Base-by-base conservation (phyloP, 345 rosid species). In the Salix brachista region DNA sequence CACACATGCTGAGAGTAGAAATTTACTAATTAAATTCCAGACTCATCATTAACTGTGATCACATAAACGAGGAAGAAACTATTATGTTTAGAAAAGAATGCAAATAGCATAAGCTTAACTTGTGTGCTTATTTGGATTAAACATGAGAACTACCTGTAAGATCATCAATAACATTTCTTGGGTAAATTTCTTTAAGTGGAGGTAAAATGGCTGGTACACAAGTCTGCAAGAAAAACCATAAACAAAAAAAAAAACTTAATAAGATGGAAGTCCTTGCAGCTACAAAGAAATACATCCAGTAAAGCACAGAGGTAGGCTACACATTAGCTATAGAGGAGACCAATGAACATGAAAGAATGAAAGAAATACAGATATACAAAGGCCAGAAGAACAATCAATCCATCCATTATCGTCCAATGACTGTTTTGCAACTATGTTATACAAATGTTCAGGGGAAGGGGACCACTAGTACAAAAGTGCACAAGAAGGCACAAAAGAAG, bases 191-290 rank as follows among this genome's bases (percentile, higher is more conserved):
- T 76, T 78, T 85, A 6, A 95, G 81, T 50, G 99, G 97, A 70
- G 99, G 99, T 18, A 95, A 83, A 74, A 95, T 90, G 32, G 97
- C 84, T 68, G 99, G 97, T n/a, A 69, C 87, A 70, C 97, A 92
- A 11, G 98, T 95, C 99, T 95, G 88, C 58, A 78, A 75, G 56
- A 79, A 80, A 78, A 65, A 25, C 18, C 25, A 52, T 30, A 70
- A 70, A 52, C 2, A 17, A 4, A 67, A 28, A 65, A 65, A 61
- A 13, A 54, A 65, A 32, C 48, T 44, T 10, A 64, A 52, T 4
- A 70, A 48, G 19, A 65, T 41, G 62, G 60, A 70, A 77, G 3
- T 46, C 41, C 60, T 21, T 44, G 32, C 56, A 19, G 60, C 21
- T n/a, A 6, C 11, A 19, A 13, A 36, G 67, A 60, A n/a, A 23